These are phyloP conservation scores for Corylus heterophylla DNA, from an alignment of 306 rosid species.

Conservation along the genomic window DNA sequence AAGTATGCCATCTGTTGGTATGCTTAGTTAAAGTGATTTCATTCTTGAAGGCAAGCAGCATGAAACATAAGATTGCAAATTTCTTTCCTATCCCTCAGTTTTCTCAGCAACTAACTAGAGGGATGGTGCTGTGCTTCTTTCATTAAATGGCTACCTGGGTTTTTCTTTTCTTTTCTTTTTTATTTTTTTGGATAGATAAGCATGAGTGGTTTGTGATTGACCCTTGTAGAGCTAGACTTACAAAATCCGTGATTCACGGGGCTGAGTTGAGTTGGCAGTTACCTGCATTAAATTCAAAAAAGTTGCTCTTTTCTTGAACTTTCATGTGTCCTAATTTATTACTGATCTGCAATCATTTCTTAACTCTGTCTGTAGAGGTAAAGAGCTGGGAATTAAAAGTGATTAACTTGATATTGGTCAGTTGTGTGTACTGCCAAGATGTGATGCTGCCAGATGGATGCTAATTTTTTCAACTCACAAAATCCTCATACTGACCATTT, in stretches of 20 bases:
- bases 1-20: background rate
- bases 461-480: slow-evolving; percentile 24
- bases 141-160: slow-evolving; percentile 10
- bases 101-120: slow-evolving; percentile 19
- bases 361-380: slow-evolving; percentile 25
- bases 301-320: slow-evolving; percentile 36
- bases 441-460: slow-evolving; percentile 34
- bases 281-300: slow-evolving; percentile 57
- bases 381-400: slow-evolving; percentile 29
- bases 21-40: background rate
- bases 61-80: slow-evolving; percentile 6
- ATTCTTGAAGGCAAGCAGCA: slow-evolving; percentile 21
- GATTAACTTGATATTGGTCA: slow-evolving; percentile 17
- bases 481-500: slow-evolving; percentile 6
- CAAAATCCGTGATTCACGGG: slow-evolving; percentile 86
- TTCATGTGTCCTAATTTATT: slow-evolving; percentile 49
- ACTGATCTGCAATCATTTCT: slow-evolving; percentile 33
- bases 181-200: background rate
- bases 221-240: slow-evolving; percentile 45
- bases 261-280: slow-evolving; percentile 61
- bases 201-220: slow-evolving; percentile 36
- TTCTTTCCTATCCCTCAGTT: slow-evolving; percentile 14
- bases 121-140: slow-evolving; percentile 12
- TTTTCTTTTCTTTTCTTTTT: slow-evolving; percentile 12
- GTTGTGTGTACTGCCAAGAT: slow-evolving; percentile 22